phyloP scores from a whole-genome alignment of 176 grass and related monocot species.

The Paspalum vaginatum region DNA sequence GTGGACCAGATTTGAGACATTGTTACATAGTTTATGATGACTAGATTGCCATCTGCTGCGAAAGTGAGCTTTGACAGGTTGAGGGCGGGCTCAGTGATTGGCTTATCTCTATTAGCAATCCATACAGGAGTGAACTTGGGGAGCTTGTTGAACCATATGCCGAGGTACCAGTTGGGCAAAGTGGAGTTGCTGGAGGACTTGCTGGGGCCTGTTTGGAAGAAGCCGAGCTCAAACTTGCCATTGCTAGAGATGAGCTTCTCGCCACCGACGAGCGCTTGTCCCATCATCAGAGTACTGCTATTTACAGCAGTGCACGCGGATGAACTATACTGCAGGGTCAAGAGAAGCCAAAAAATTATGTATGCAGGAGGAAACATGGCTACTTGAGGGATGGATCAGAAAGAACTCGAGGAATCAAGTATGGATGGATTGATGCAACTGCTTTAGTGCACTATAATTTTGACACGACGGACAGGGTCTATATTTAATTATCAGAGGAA shows the following conservation, averaged over 20 bases:
- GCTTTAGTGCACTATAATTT: no score
- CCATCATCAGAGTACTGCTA: background rate
- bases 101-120: conserved; percentile 46
- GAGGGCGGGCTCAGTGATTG: background rate
- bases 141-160: conserved; percentile 54
- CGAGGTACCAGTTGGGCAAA: conserved; percentile 45
- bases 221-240: conserved; percentile 41
- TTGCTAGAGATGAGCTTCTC: conserved; percentile 44
- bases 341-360: no score
- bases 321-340: background rate
- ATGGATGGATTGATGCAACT: no score
- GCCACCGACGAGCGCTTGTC: background rate
- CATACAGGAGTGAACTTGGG: conserved; percentile 40
- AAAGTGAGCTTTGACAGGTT: background rate
- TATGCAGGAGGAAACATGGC: no score
- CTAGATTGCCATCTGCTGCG: background rate
- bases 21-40: conserved; percentile 6
- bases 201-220: conserved; percentile 37
- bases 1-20: background rate
- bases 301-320: background rate
- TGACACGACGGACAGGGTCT: no score
- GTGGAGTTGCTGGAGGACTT: background rate
- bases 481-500: no score
- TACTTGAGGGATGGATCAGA: no score
- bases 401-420: no score